These are phyloP conservation scores for Saccharomycopsis malanga DNA, from an alignment of 805 yeast genomes.

Conservation along the genomic window DNA sequence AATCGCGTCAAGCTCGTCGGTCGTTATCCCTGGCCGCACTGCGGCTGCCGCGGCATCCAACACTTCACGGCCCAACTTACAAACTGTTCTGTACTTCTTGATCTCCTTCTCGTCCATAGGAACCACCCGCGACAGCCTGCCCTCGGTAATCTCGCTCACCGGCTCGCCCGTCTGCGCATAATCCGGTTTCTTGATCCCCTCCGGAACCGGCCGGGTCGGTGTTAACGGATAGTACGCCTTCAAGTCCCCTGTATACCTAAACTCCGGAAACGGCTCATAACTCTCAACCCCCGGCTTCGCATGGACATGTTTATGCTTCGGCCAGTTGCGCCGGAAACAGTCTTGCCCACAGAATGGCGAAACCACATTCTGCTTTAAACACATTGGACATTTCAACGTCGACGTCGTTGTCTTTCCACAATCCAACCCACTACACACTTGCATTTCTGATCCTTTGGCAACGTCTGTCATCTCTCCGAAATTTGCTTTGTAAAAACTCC, in stretches of 20 bases:
- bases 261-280: slow-evolving; percentile 87
- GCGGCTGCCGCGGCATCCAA: slow-evolving; percentile 82
- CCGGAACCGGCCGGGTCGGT: slow-evolving; percentile 66
- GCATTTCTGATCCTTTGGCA: slow-evolving; percentile 1
- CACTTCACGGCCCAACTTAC: slow-evolving; percentile 76
- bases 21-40: slow-evolving; percentile 80
- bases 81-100: slow-evolving; percentile 68
- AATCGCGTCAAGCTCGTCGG: slow-evolving; percentile 82
- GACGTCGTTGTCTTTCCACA: slow-evolving; percentile 81
- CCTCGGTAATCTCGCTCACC: slow-evolving; percentile 63
- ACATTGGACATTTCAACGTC: slow-evolving; percentile 80
- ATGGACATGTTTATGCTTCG: slow-evolving; percentile 70
- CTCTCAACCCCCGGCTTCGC: slow-evolving; percentile 49
- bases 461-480: background rate
- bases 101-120: slow-evolving; percentile 61
- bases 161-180: slow-evolving; percentile 81
- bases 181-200: slow-evolving; percentile 67
- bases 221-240: slow-evolving; percentile 79
- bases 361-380: slow-evolving; percentile 63
- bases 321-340: slow-evolving; percentile 72
- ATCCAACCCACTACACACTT: slow-evolving; percentile 65
- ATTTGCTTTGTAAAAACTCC: no score
- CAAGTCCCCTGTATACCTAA: slow-evolving; percentile 63
- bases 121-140: slow-evolving; percentile 59
- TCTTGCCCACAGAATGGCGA: slow-evolving; percentile 72